These are phyloP conservation scores for Cryphonectria parasitica DNA, from an alignment of 2,329 filamentous ascomycete genomes.

Conservation along the genomic window DNA sequence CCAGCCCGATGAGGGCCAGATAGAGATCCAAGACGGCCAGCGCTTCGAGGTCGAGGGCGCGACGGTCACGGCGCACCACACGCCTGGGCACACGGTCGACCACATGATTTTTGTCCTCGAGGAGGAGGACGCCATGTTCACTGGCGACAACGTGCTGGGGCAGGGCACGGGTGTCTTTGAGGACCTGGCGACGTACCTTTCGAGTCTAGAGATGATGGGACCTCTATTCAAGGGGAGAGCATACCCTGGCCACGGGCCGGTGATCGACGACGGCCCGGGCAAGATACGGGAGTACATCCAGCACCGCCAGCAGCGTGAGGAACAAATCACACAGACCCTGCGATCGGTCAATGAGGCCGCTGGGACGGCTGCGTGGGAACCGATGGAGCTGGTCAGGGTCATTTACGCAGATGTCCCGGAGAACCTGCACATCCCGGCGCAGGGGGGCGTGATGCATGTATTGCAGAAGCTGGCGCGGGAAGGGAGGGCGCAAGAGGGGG, in stretches of 20 bases:
- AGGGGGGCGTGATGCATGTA: slow-evolving; percentile 76
- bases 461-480: slow-evolving; percentile 78
- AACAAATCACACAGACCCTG: slow-evolving; percentile 73
- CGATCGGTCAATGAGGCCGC: slow-evolving; percentile 39
- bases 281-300: slow-evolving; percentile 82
- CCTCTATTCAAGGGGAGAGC: slow-evolving; percentile 66
- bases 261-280: slow-evolving; percentile 71
- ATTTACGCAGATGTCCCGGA: slow-evolving; percentile 83
- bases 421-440: slow-evolving; percentile 74
- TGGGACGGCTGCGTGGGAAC: slow-evolving; percentile 57
- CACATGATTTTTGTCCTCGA: slow-evolving; percentile 67
- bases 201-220: slow-evolving; percentile 64
- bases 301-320: slow-evolving; percentile 79
- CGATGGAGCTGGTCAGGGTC: slow-evolving; percentile 82
- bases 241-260: slow-evolving; percentile 86
- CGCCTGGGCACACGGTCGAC: slow-evolving; percentile 72
- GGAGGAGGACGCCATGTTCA: slow-evolving; percentile 70
- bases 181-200: slow-evolving; percentile 64
- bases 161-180: slow-evolving; percentile 77
- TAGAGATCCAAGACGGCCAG: slow-evolving; percentile 50
- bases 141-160: slow-evolving; percentile 74
- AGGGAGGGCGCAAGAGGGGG: slow-evolving; percentile 59
- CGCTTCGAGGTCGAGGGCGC: slow-evolving; percentile 55
- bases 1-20: slow-evolving; percentile 47
- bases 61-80: slow-evolving; percentile 65